Conservation (phyloP, 2,329 filamentous ascomycete species). For the Beauveria scarabaeidicola region DNA sequence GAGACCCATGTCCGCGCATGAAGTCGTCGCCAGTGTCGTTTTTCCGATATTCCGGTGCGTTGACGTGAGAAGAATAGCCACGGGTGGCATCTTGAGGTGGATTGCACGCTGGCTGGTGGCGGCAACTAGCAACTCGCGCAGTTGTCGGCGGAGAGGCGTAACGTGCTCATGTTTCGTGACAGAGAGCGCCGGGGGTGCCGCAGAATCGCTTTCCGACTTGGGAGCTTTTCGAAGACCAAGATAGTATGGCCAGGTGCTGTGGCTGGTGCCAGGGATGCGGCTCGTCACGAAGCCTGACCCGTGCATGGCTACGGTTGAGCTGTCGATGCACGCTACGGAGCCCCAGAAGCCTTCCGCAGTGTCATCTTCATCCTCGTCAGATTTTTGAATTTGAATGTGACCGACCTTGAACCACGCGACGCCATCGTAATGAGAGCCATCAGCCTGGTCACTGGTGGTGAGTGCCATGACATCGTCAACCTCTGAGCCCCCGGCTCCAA, state of each 20-base stretch:
- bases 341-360: constrained; percentile 70
- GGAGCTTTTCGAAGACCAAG: constrained; percentile 65
- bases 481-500: constrained; percentile 48
- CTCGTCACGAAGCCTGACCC: constrained; percentile 83
- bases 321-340: constrained; percentile 77
- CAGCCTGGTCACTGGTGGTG: constrained; percentile 29
- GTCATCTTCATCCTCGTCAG: constrained; percentile 48
- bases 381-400: constrained; percentile 53
- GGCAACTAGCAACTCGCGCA: constrained; percentile 79
- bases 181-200: constrained; percentile 29
- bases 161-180: constrained; percentile 43
- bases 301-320: constrained; percentile 77
- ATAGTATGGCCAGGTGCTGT: constrained; percentile 84
- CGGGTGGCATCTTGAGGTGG: constrained; percentile 75
- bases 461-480: constrained; percentile 63
- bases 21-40: constrained; percentile 63
- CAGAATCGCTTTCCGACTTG: constrained; percentile 30
- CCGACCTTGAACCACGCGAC: constrained; percentile 93
- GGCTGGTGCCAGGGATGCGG: constrained; percentile 65
- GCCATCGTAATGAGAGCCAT: constrained; percentile 37
- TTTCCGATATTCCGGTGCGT: constrained; percentile 94
- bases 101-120: constrained; percentile 83
- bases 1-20: constrained; percentile 81
- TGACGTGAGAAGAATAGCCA: constrained; percentile 81
- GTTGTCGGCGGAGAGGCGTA: constrained; percentile 55